These are phyloP conservation scores for Dendrostoma leiphaemia DNA, from an alignment of 2,329 filamentous ascomycete species.

Conservation along the genomic window DNA sequence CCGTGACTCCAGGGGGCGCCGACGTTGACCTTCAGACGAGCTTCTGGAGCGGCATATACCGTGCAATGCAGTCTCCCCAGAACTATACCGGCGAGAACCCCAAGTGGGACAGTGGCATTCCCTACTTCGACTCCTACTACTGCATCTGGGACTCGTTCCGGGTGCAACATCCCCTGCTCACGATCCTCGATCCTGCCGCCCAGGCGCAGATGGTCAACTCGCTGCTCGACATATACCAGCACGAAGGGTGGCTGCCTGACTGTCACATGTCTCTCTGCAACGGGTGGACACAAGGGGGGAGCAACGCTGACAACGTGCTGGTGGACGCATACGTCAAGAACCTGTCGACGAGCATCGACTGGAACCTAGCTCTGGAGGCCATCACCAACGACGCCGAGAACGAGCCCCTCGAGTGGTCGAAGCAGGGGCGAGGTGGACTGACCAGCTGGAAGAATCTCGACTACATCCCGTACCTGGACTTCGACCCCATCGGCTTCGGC, in stretches of 20 bases:
- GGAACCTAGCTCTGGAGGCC: conserved; percentile 61
- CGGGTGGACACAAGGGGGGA: conserved; percentile 66
- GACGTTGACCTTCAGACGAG: conserved; percentile 51
- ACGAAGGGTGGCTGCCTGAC: conserved; percentile 66
- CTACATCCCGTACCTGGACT: conserved; percentile 65
- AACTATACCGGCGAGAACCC: conserved; percentile 67
- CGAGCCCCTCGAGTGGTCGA: conserved; percentile 61
- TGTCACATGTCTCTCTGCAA: conserved; percentile 67
- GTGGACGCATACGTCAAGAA: conserved; percentile 64
- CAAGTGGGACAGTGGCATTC: conserved; percentile 58
- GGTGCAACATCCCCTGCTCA: conserved; percentile 61
- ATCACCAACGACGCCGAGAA: conserved; percentile 62
- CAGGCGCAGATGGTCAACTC: conserved; percentile 62
- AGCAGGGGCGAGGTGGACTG: conserved; percentile 65
- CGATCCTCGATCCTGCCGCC: conserved; percentile 58
- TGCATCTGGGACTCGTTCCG: conserved; percentile 64
- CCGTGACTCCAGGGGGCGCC: conserved; percentile 45
- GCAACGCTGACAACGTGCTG: conserved; percentile 63
- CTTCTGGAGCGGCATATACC: conserved; percentile 63
- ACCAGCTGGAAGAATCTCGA: conserved; percentile 61
- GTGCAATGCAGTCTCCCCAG: conserved; percentile 61
- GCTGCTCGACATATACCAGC: conserved; percentile 62
- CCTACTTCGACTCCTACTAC: conserved; percentile 59
- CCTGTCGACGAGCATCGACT: conserved; percentile 54
- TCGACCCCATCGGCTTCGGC: conserved; percentile 56